Base-by-base conservation (phyloP, 148 eudicot genomes). In the Camellia japonica region DNA sequence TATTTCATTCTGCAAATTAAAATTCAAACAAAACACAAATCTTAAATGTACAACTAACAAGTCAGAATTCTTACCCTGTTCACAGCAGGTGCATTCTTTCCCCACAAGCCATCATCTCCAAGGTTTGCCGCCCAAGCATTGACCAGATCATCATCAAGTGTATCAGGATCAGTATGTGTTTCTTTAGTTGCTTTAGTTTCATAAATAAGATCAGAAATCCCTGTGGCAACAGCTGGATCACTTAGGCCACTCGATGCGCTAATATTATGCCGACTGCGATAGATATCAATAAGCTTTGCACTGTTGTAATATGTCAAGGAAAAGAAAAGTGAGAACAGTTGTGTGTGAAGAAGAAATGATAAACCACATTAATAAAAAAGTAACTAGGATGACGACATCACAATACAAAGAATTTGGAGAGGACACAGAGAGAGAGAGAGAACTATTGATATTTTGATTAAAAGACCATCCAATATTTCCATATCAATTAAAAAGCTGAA, bases 91-190 rank as follows among this genome's bases (percentile, higher is more conserved):
- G 99, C 97, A 88, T 92, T 88, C 76, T 88, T 91, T 78, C 92
- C 96, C 89, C 91, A 84, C 83, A 93, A 86, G 76, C 92, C 97
- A 88, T 94, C 98, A 86, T 96, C 99, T 60, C 94, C 99, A 74
- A 96, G 99, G 83, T 88, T 93, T n/a, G 95, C 87, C 63, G 99
- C 99, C 99, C 99, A 96, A 56, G 90, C 91, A 84, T 96, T 96
- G 68, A 96, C 99, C 73, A 96, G 91, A 87, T 96, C 99, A 85
- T 96, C 97, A 85, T 96, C 99, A 75, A 96, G 91, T 51, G 87
- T 79, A 79, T 91, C 93, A 66, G 93, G 82, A 82, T 90, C 89
- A 79, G 82, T 73, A 81, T 90, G 84, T 71, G 84, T 80, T 74
- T 87, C 83, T 55, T 90, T 90, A 67, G 91, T 79, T 77, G 85